Conservation (phyloP, 495 filamentous ascomycete genomes). For the Stereocaulon alpinum region DNA sequence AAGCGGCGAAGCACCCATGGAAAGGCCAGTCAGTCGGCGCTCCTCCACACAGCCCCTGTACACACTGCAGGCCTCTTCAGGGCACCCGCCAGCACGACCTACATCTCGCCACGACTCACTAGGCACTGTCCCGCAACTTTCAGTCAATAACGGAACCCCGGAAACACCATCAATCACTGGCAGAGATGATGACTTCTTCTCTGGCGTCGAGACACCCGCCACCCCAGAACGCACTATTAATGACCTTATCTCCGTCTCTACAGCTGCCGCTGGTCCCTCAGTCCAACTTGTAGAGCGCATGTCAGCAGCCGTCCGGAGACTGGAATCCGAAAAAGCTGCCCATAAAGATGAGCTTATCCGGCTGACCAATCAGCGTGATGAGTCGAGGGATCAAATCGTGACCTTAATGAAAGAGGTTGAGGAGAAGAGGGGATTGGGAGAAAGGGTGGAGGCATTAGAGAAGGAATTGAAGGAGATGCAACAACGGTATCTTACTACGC, state of each 20-base stretch:
- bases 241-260: constrained; percentile 83
- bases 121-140: constrained; percentile 28
- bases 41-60: constrained; percentile 38
- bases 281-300: constrained; percentile 96
- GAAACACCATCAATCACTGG: constrained; percentile 47
- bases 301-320: constrained; percentile 78
- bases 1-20: constrained; percentile 14
- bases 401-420: constrained; percentile 78
- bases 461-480: constrained; percentile 45
- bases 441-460: constrained; percentile 55
- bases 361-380: constrained; percentile 73
- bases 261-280: constrained; percentile 78
- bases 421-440: constrained; percentile 48
- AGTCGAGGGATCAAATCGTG: constrained; percentile 83
- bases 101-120: constrained; percentile 31
- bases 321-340: constrained; percentile 84
- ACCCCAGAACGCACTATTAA: constrained; percentile 67
- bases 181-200: constrained; percentile 61
- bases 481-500: constrained; percentile 71
- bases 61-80: constrained; percentile 29
- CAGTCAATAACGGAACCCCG: constrained; percentile 28
- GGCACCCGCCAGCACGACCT: constrained; percentile 35
- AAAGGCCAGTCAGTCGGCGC: constrained; percentile 36
- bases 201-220: constrained; percentile 43
- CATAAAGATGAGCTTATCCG: constrained; percentile 74